These are phyloP conservation scores for Rhododendron williamsianum DNA, from an alignment of 148 eudicot species.

Conservation along the genomic window DNA sequence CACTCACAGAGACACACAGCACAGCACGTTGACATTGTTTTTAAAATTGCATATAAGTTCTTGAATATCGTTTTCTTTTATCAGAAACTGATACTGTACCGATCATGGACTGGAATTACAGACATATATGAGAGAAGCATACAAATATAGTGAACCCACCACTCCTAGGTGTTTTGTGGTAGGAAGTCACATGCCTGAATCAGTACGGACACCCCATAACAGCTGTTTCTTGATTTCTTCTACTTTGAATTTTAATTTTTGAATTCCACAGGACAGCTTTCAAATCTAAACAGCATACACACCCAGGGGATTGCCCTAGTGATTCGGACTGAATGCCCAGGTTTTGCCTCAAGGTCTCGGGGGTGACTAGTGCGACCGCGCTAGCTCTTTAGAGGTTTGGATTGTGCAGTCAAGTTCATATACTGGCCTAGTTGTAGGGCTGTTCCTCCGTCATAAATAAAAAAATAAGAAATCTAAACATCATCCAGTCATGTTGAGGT, in stretches of 20 bases:
- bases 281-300: background rate
- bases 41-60: background rate
- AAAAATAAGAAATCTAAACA: no score
- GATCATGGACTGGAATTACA: background rate
- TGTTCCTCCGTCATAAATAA: no score
- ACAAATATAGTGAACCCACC: background rate
- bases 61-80: background rate
- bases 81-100: background rate
- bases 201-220: conserved; percentile 12
- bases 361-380: no score
- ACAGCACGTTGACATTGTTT: background rate
- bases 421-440: no score
- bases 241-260: background rate
- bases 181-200: conserved; percentile 16
- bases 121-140: background rate
- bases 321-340: no score
- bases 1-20: background rate
- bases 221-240: conserved; percentile 14
- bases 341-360: no score
- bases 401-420: no score
- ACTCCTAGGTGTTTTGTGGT: conserved; percentile 9
- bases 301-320: no score
- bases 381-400: no score
- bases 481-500: background rate
- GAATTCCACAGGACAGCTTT: conserved; percentile 1